Percentiles rank a stretch among this genome's conserved stretches.
Conservation (phyloP, 169 alveolate species). For the Eimeria praecox region DNA sequence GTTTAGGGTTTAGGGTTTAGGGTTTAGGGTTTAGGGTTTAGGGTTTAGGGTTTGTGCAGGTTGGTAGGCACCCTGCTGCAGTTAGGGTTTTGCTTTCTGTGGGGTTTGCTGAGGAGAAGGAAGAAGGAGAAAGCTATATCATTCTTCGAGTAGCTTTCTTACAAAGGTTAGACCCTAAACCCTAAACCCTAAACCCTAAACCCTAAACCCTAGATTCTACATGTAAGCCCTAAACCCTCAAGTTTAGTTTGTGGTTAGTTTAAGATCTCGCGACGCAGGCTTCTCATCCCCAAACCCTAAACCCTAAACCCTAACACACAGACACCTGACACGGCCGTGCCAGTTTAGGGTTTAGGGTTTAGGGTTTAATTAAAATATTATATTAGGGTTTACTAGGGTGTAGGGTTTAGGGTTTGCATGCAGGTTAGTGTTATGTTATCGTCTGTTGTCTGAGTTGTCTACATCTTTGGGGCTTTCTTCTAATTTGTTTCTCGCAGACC, state of each 20-base stretch:
- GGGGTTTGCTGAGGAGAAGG: not conserved
- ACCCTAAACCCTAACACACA: too few species aligned
- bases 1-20: not conserved
- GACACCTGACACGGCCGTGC: too few species aligned
- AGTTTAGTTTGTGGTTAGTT: not conserved
- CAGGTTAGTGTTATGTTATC: constrained; percentile 24
- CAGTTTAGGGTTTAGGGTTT: too few species aligned
- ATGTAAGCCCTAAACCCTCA: too few species aligned
- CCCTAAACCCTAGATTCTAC: too few species aligned
- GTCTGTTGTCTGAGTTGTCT: not conserved
- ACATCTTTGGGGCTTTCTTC: not conserved
- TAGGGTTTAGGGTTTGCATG: constrained; percentile 20
- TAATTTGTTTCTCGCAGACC: too few species aligned
- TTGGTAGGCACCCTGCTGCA: constrained; percentile 42
- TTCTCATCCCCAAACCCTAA: not conserved
- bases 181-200: constrained; percentile 24
- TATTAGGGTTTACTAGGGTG: too few species aligned
- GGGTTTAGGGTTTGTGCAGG: not conserved
- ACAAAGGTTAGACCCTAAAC: constrained; percentile 23
- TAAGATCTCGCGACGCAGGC: too few species aligned
- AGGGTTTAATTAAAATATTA: not conserved
- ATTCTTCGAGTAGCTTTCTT: constrained; percentile 32
- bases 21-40: not conserved
- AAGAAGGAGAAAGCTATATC: not conserved
- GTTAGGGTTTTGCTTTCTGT: constrained; percentile 46